Evolutionary conservation across 2,329 filamentous ascomycete genomes (phyloP).

Genomic region (Zymoseptoria tritici): DNA sequence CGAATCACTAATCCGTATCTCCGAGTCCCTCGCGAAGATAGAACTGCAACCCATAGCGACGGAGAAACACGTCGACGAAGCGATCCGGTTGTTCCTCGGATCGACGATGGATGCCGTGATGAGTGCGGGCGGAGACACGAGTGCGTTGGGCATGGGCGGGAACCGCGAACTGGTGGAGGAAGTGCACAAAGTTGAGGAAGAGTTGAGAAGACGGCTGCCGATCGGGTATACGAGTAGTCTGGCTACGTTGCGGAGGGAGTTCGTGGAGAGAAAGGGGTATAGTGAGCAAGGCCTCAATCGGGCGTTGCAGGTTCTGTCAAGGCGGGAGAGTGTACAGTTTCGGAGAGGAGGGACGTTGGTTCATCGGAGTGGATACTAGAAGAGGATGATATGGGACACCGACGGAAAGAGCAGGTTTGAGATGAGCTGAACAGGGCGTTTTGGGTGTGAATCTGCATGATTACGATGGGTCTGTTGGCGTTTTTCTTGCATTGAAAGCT

Average conservation of each 20-base stretch:
- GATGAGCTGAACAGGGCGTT: no score
- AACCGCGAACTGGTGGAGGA: conserved; percentile 89
- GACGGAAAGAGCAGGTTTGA: no score
- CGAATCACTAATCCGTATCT: conserved; percentile 94
- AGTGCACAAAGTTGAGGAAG: conserved; percentile 75
- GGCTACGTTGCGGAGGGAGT: conserved; percentile 76
- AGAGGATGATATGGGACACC: not conserved
- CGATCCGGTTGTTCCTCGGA: conserved; percentile 90
- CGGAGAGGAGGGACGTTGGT: conserved; percentile 69
- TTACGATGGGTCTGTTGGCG: no score
- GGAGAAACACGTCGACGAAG: conserved; percentile 90
- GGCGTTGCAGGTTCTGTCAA: conserved; percentile 76
- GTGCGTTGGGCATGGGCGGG: conserved; percentile 68
- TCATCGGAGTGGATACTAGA: conserved; percentile 54
- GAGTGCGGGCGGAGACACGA: conserved; percentile 46
- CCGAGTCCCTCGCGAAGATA: conserved; percentile 89
- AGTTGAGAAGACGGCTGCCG: conserved; percentile 76
- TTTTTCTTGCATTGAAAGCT: no score
- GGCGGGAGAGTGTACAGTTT: conserved; percentile 79
- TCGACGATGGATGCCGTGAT: conserved; percentile 92
- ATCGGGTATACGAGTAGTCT: conserved; percentile 94
- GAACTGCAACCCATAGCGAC: conserved; percentile 78
- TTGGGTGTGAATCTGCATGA: no score
- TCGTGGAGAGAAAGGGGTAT: conserved; percentile 87
- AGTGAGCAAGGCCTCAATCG: conserved; percentile 78